Conservation (phyloP, 805 yeast genomes). For the Kregervanrija fluxuum region DNA sequence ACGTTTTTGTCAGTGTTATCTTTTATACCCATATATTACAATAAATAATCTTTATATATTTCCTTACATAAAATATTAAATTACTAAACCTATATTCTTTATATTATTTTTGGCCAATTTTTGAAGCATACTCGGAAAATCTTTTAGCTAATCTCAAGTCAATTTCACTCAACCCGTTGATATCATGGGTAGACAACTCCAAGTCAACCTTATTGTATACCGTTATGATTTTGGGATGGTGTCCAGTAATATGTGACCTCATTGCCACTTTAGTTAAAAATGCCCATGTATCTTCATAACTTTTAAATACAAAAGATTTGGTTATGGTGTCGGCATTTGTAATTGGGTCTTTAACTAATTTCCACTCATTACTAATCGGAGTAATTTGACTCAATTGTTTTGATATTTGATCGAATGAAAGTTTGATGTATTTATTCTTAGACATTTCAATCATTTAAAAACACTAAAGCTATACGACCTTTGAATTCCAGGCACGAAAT, state of each 20-base stretch:
- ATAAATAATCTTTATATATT: not conserved
- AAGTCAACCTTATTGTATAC: constrained; percentile 53
- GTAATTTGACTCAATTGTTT: constrained; percentile 9
- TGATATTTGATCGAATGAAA: constrained; percentile 19
- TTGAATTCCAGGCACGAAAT: too few relatives aligned
- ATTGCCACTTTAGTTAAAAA: constrained; percentile 53
- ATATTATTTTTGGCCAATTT: constrained; percentile 8
- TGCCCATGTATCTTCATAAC: constrained; percentile 60
- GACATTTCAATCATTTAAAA: constrained; percentile 12
- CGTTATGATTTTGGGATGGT: constrained; percentile 65
- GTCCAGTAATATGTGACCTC: constrained; percentile 51
- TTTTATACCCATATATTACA: not conserved
- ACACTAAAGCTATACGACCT: not conserved
- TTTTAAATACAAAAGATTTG: constrained; percentile 14
- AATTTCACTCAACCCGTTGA: constrained; percentile 40
- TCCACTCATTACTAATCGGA: constrained; percentile 5
- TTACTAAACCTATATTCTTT: not conserved
- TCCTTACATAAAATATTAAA: not conserved
- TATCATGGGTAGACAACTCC: constrained; percentile 60
- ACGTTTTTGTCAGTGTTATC: too few relatives aligned
- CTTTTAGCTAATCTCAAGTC: constrained; percentile 53
- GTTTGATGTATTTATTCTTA: constrained; percentile 23
- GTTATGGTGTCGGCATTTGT: constrained; percentile 17
- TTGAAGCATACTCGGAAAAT: constrained; percentile 32
- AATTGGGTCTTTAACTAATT: constrained; percentile 23